Base-by-base conservation (phyloP, 345 rosid genomes). In the Eucalyptus lansdowneana region DNA sequence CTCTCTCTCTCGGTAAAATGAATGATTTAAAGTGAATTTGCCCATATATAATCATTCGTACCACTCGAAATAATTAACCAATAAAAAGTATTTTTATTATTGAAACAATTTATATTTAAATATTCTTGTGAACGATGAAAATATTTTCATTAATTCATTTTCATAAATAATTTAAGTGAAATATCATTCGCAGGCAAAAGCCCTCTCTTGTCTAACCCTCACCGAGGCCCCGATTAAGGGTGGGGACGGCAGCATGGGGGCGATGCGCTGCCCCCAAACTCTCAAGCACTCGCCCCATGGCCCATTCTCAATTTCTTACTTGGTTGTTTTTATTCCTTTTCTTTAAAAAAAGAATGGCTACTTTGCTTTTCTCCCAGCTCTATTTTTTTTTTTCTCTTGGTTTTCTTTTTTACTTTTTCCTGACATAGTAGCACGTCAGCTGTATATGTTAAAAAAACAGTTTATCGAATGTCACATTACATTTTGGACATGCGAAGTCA, bases 391-490 rank as follows among this genome's bases (percentile, higher is more conserved):
- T 16, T 0, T 27, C 34, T 12, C 24, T 62, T 62, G 69, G 72
- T 25, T 27, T 27, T 60, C 29, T 27, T 60, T 27, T 62, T 27
- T 60, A 29, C 4, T 11, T 62, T 62, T 62, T 14, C 16, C 72
- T 65, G 11, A 67, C 76, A 31, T 67, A n/a, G 76, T 3, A 67
- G 10, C 37, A n/a, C 13, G 21, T n/a, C 21, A 16, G 24, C 44
- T 2, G 11, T 19, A 16, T 34, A 34, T 17, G 44, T 69, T n/a
- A 65, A 0, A 3, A n/a, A 67, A n/a, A 67, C 0, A 3, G 11
- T 31, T 3, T 7, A 31, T 31, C 80, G 1, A 31, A 31, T 34
- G 42, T 9, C 42, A 31, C 80, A 31, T 69, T 69, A 22, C 0
- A 69, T 31, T 31, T 67, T 16, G 21, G n/a, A 31, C 40, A 16